Conservation (phyloP, 305 asterid genomes). For the Ilex paraguariensis region DNA sequence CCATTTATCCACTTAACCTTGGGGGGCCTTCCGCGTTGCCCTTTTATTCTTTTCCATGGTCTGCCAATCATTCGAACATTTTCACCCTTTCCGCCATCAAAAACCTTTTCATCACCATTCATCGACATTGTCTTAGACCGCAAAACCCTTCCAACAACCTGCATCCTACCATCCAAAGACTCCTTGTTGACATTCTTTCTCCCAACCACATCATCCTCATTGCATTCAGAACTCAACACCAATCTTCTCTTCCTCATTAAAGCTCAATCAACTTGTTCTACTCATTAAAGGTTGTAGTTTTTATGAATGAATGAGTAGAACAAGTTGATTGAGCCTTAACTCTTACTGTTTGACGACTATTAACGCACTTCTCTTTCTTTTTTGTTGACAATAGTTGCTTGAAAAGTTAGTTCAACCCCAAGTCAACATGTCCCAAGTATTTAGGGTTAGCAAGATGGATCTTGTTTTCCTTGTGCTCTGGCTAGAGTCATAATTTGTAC, state of each 20-base stretch:
- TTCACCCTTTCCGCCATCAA: background rate
- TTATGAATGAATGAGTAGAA: no score
- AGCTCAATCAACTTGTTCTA: no score
- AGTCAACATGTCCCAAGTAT: no score
- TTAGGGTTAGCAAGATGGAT: no score
- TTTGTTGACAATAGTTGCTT: no score
- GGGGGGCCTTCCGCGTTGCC: background rate
- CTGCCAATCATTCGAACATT: background rate
- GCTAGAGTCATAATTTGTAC: no score
- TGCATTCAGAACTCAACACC: constrained; percentile 19
- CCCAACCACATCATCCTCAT: constrained; percentile 5
- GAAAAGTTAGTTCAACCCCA: no score
- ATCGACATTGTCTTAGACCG: constrained; percentile 39
- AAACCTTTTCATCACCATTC: background rate
- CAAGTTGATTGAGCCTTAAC: no score
- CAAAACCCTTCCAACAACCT: constrained; percentile 50
- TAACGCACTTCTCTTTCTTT: no score
- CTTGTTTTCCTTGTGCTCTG: no score
- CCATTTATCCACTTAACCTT: background rate
- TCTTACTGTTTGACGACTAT: no score
- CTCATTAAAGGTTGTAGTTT: no score
- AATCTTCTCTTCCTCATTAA: constrained; percentile 47
- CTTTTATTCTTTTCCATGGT: background rate
- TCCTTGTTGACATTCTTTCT: constrained; percentile 23
- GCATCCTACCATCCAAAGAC: background rate